A percentile compares a stretch with the other conserved stretches of the same genome.
These are phyloP conservation scores for Coemansia sp. DNA, from an alignment of 192 early-diverging fungal genomes.

Conservation along the genomic window DNA sequence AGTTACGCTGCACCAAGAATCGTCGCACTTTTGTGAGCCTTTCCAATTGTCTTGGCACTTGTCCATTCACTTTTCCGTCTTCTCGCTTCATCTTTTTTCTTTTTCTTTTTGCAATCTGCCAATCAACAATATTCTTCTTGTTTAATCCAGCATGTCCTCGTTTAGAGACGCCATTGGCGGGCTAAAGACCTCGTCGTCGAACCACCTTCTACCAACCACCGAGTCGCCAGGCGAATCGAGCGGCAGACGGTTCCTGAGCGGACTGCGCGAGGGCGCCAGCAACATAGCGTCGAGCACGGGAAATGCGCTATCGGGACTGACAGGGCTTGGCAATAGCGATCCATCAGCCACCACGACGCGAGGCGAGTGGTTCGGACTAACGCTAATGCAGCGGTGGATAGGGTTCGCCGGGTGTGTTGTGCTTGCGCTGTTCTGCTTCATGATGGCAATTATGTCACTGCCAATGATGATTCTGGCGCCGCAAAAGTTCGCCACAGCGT, in stretches of 20 bases:
- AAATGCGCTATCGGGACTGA: constrained; percentile 29
- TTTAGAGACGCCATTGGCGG: constrained; percentile 52
- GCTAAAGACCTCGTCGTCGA: constrained; percentile 50
- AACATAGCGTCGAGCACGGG: constrained; percentile 42
- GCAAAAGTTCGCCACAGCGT: constrained; percentile 77
- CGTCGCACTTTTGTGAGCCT: too few relatives aligned
- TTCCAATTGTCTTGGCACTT: not conserved
- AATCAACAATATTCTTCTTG: not conserved
- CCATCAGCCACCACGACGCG: constrained; percentile 8
- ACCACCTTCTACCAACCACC: constrained; percentile 36
- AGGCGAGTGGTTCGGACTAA: constrained; percentile 57
- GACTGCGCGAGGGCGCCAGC: constrained; percentile 48
- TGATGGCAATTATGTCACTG: constrained; percentile 60
- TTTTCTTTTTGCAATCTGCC: not conserved
- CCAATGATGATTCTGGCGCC: constrained; percentile 65
- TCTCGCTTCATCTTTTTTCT: constrained; percentile 1
- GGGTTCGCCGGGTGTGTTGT: constrained; percentile 53
- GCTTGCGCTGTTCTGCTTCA: constrained; percentile 54
- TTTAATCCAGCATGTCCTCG: constrained; percentile 29
- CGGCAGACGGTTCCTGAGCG: constrained; percentile 39
- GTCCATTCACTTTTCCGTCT: not conserved
- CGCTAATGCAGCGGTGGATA: constrained; percentile 53
- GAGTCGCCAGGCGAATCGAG: constrained; percentile 16
- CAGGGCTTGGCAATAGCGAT: constrained; percentile 15
- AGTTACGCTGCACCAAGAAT: too few relatives aligned